Evolutionary conservation across 192 early-diverging fungal species (phyloP), one percentile per base, ranked within the genome.

Genomic region (Coemansia sp.): DNA sequence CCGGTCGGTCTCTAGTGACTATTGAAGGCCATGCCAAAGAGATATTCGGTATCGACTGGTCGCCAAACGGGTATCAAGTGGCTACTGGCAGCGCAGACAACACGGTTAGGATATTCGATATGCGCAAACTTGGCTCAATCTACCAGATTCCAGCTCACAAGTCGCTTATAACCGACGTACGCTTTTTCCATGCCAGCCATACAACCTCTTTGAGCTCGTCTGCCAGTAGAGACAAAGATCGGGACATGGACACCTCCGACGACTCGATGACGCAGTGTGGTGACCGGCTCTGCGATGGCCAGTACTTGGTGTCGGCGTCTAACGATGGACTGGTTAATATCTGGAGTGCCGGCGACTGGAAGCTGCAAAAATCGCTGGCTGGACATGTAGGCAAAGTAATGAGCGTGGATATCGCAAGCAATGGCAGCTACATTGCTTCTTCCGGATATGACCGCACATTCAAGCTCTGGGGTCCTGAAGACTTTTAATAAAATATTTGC

Each of bases 271-370:
- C 34, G 3, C 32, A 21, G 37, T 45, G 63, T 32, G 73, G 63
- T 32, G 61, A 42, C 61, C 58, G 77, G 60, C 69, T 85, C 17
- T 63, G 87, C 60, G 69, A 77, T 58, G 97, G 97, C 5, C 86
- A 90, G 25, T 96, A 92, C 76, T 50, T 99, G 68, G 92, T 90
- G 0, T 89, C 89, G 44, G 82, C 87, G 12, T 90, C 91, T 39
- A 97, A 94, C 74, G 97, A 99, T 67, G 94, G 95, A 1, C 88
- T 92, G 8, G 86, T 95, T 51, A 99, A 95, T 73, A 75, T 99
- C 6, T 99, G 94, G 93, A 91, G 91, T 27, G 91, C 89, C 15
- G 97, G 95, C 42, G 95, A 98, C 74, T 99, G 89, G 87, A 95
- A 93, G 74, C 87, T 94, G 55, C 80, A 97, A 63, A 94, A 93